A percentile compares a stretch with the other conserved stretches of the same genome.
These are phyloP conservation scores for Curvularia spicifera DNA, from an alignment of 2,329 filamentous ascomycete species.

Conservation along the genomic window DNA sequence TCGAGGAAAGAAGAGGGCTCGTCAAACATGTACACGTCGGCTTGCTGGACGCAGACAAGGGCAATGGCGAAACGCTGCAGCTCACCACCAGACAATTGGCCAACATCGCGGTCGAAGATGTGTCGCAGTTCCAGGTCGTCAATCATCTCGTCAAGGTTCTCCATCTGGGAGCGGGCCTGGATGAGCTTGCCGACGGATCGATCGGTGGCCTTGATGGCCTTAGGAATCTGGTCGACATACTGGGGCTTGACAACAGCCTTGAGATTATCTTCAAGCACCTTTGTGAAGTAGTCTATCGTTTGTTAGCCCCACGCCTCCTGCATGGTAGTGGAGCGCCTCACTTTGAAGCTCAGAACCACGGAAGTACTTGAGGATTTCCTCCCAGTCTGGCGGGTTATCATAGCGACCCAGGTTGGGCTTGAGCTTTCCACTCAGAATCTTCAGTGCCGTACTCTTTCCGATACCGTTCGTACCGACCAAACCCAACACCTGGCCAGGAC, in stretches of 20 bases:
- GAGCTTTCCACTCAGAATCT: constrained; percentile 97
- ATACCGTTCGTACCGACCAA: constrained; percentile 99
- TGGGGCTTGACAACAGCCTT: constrained; percentile 99
- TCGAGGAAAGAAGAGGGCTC: constrained; percentile 98
- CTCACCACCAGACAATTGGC: constrained; percentile 92
- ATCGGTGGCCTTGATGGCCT: constrained; percentile 81
- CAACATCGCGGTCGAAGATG: constrained; percentile 90
- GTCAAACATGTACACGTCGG: constrained; percentile 98
- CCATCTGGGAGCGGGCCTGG: constrained; percentile 75
- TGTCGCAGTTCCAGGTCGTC: constrained; percentile 85
- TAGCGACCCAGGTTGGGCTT: constrained; percentile 96
- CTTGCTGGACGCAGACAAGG: constrained; percentile 92
- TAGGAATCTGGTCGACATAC: constrained; percentile 98
- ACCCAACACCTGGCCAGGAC: constrained; percentile 93
- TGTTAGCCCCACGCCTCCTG: constrained; percentile 27
- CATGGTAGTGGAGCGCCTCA: constrained; percentile 54
- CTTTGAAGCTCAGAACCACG: constrained; percentile 96
- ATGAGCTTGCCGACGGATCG: constrained; percentile 82
- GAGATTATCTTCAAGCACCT: constrained; percentile 93
- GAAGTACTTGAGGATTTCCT: constrained; percentile 98
- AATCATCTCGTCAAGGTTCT: constrained; percentile 81
- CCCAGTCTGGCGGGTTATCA: constrained; percentile 98
- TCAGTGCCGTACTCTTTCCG: constrained; percentile 98
- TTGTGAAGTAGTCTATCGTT: constrained; percentile 89
- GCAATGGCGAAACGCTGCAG: constrained; percentile 97